Base-by-base conservation (phyloP, 306 rosid species). In the Clitoria ternatea region DNA sequence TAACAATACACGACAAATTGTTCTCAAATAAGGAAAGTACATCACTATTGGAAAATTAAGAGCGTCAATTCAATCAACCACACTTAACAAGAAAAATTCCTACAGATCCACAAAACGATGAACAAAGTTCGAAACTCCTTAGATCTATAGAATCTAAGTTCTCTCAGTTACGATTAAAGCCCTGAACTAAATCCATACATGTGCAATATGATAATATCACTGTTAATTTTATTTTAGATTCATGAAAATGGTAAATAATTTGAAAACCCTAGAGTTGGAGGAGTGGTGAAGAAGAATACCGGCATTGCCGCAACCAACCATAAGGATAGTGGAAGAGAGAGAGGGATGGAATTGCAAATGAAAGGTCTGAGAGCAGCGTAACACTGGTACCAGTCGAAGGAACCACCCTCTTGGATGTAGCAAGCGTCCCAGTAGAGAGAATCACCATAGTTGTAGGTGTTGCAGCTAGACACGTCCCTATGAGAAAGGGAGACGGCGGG, bases 251-350 rank as follows among this genome's bases (percentile, higher is more conserved):
- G n/a, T n/a, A n/a, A n/a, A n/a, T n/a, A n/a, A n/a, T n/a, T n/a
- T n/a, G 1, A 26, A 70, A 70, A n/a, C n/a, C n/a, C n/a, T n/a
- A n/a, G n/a, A n/a, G n/a, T n/a, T n/a, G n/a, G n/a, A n/a, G n/a
- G n/a, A n/a, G n/a, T n/a, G n/a, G n/a, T n/a, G n/a, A 4, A 8
- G 9, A 14, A 4, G 4, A 30, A n/a, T 82, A 93, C 98, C 96
- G 4, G 98, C 97, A 90, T 94, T 94, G 87, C 98, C 97, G 35
- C 92, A 94, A 69, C 98, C 98, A 70, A 94, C 96, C 89, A 94
- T 86, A 66, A 94, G 97, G 30, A 90, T 47, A 0, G 73, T 73
- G 12, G 98, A 84, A 37, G 92, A 75, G 49, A n/a, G n/a, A 78
- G 67, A 55, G 83, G 83, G 27, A 94, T 4, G 74, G 54, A 81